These are phyloP conservation scores for Boletus reticuloceps DNA, from an alignment of 768 basidiomycete species.

Conservation along the genomic window DNA sequence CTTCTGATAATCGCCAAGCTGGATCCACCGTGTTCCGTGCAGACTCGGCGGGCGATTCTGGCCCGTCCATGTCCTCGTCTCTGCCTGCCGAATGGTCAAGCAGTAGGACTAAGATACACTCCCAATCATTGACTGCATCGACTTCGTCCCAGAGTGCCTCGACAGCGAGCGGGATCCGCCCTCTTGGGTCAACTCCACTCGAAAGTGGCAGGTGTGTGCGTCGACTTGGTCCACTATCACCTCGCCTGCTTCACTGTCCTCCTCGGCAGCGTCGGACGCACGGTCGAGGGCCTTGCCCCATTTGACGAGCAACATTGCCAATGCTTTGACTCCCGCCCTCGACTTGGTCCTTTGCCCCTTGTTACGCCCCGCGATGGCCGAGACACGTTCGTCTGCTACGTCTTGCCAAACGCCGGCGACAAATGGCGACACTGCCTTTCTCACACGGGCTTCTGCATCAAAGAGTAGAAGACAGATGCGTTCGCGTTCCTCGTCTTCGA, in stretches of 20 bases:
- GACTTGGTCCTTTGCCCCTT: conserved; percentile 49
- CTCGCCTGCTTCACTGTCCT: conserved; percentile 47
- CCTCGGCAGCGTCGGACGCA: conserved; percentile 38
- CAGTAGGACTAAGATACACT: conserved; percentile 73
- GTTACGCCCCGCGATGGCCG: conserved; percentile 39
- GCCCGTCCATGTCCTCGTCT: conserved; percentile 39
- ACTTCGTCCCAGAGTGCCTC: conserved; percentile 88
- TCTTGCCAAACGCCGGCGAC: conserved; percentile 83
- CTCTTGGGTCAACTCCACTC: conserved; percentile 42
- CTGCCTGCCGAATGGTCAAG: conserved; percentile 82
- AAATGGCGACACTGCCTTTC: conserved; percentile 78
- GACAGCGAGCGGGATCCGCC: conserved; percentile 75
- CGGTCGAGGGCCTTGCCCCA: conserved; percentile 68
- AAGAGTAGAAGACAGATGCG: conserved; percentile 80
- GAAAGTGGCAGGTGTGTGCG: conserved; percentile 42
- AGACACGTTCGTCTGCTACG: conserved; percentile 63
- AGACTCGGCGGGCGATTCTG: conserved; percentile 25
- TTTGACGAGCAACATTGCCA: conserved; percentile 71
- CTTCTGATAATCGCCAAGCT: conserved; percentile 79
- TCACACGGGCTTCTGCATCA: conserved; percentile 77
- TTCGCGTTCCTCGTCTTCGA: conserved; percentile 87
- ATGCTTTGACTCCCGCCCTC: conserved; percentile 64
- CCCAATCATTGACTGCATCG: conserved; percentile 75
- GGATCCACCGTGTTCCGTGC: conserved; percentile 53
- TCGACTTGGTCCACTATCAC: conserved; percentile 27